Base-by-base conservation (phyloP, 1,284 basidiomycete genomes). In the Austroboletus novae-zelandiae region DNA sequence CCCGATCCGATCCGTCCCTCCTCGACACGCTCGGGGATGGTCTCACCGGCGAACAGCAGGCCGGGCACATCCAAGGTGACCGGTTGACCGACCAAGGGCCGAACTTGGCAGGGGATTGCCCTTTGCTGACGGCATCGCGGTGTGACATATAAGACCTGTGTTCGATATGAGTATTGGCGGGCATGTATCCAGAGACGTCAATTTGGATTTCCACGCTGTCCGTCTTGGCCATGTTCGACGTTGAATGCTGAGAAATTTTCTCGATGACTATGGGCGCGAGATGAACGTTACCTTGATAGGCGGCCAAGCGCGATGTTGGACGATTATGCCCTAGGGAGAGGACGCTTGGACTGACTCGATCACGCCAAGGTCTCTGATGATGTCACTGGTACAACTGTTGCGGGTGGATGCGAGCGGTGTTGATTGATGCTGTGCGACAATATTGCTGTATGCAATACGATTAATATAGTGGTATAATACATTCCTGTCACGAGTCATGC, bases 201-300 rank as follows among this genome's bases (percentile, higher is more conserved):
- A 53, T 77, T 2, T 77, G 75, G 73, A 70, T 78, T 17, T 70
- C 73, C 0, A 70, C 77, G 42, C 74, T 73, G 18, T 72, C 68
- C 39, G 67, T 76, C 7, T 57, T 76, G 53, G 64, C 69, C 2
- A 64, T 66, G 2, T 75, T 77, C 47, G 48, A 71, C 29, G 68
- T 77, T 20, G 45, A 54, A 23, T 23, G 20, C 20, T 29, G 64
- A 68, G 43, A 9, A 27, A 27, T 68, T 23, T 65, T 0, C 58
- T 62, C 13, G 70, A 76, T 46, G 67, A 65, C 23, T 15, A 45
- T 0, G 59, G 57, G 8, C 61, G 69, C 11, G 60, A 57, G 37
- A 34, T 66, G 4, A 54, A 57, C 9, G 52, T 76, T 73, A 40
- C 78, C 77, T 9, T 58, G 74, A n/a, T 74, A 71, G 43, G 79